Conservation (phyloP, 345 rosid species). For the Salix dunnii region DNA sequence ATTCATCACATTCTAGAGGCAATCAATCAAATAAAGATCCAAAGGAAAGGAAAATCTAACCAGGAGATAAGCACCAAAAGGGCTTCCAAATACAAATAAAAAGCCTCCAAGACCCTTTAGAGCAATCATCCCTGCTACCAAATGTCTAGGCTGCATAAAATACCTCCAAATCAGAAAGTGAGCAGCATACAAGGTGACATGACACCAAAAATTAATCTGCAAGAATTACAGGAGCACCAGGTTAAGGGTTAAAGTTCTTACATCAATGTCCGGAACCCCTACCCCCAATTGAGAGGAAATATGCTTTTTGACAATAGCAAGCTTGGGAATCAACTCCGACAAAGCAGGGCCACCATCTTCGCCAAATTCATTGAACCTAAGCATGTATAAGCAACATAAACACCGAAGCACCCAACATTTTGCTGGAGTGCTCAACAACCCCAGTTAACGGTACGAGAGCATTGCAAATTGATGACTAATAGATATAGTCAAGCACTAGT, state of each 20-base stretch:
- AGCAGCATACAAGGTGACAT: neutral
- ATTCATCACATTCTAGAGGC: neutral
- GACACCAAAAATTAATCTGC: neutral
- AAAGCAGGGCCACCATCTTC: constrained; percentile 89
- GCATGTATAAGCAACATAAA: neutral
- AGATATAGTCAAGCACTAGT: neutral
- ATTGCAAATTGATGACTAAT: neutral
- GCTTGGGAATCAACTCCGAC: constrained; percentile 66
- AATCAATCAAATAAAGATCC: neutral
- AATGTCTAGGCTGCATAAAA: constrained; percentile 47
- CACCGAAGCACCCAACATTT: neutral
- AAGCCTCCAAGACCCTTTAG: constrained; percentile 76
- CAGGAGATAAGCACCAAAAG: constrained; percentile 47
- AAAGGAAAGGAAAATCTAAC: constrained; percentile 17
- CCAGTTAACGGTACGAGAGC: neutral
- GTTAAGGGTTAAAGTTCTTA: constrained; percentile 18
- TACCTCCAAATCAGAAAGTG: constrained; percentile 11
- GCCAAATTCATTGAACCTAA: constrained; percentile 70
- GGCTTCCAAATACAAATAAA: constrained; percentile 69
- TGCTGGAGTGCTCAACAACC: neutral
- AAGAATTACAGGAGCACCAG: neutral
- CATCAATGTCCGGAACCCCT: constrained; percentile 58
- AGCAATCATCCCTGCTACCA: constrained; percentile 29
- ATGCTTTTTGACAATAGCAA: constrained; percentile 48
- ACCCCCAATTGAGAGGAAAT: constrained; percentile 51